Evolutionary conservation across 1,139 yeast species (phyloP).

Genomic region (Meyerozyma elateridarum): DNA sequence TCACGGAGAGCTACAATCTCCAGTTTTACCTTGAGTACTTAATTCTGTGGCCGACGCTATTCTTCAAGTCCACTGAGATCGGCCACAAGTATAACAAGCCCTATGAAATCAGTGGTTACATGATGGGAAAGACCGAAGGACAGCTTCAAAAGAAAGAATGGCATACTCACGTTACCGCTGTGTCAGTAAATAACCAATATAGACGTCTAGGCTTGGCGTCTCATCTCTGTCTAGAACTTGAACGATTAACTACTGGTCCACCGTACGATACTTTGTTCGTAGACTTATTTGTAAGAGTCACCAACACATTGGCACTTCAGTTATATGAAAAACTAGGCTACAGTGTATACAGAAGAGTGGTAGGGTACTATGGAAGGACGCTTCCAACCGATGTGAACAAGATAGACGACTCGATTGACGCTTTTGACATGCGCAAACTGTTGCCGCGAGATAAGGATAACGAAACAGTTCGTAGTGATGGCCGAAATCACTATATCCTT

Average conservation of each 20-base stretch:
- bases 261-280: slow-evolving; percentile 78
- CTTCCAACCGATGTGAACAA: slow-evolving; percentile 42
- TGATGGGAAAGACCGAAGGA: slow-evolving; percentile 98
- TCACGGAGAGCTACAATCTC: slow-evolving; percentile 85
- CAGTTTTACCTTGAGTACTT: slow-evolving; percentile 83
- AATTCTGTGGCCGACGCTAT: slow-evolving; percentile 81
- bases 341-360: slow-evolving; percentile 76
- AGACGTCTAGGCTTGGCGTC: slow-evolving; percentile 85
- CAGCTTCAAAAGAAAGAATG: slow-evolving; percentile 59
- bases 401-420: slow-evolving; percentile 68
- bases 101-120: slow-evolving; percentile 57
- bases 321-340: slow-evolving; percentile 86
- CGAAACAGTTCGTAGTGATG: slow-evolving; percentile 54
- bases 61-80: slow-evolving; percentile 58
- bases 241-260: slow-evolving; percentile 57
- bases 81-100: slow-evolving; percentile 15
- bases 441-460: slow-evolving; percentile 49
- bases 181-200: slow-evolving; percentile 78
- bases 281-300: slow-evolving; percentile 86
- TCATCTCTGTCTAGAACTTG: slow-evolving; percentile 67
- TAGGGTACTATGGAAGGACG: slow-evolving; percentile 74
- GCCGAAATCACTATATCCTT: slow-evolving; percentile 51
- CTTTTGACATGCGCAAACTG: slow-evolving; percentile 78
- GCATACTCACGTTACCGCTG: slow-evolving; percentile 98
- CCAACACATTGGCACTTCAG: slow-evolving; percentile 73